A percentile compares a stretch with the other conserved stretches of the same genome.
phyloP scores from a whole-genome alignment of 805 yeast species.

The Candida golubevii region DNA sequence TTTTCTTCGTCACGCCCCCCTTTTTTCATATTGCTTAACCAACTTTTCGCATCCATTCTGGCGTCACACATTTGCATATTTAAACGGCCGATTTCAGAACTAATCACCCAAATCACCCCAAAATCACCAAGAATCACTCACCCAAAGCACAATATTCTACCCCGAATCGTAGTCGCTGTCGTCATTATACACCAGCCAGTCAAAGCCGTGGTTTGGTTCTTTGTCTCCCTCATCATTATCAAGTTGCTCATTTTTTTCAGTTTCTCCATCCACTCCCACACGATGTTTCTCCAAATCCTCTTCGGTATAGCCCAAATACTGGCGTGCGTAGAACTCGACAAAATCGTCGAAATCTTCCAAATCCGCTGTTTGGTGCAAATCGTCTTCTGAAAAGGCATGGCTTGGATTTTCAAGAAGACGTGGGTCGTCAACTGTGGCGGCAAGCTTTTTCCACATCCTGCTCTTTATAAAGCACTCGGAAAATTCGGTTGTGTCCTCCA shows the following conservation, averaged over 20 bases:
- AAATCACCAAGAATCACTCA: too few relatives aligned
- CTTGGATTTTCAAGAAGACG: background rate
- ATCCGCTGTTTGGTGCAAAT: slow-evolving; percentile 4
- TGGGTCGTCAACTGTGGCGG: background rate
- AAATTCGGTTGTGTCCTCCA: slow-evolving; percentile 5
- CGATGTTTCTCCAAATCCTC: slow-evolving; percentile 9
- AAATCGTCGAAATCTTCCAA: slow-evolving; percentile 14
- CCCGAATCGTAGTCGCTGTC: slow-evolving; percentile 10
- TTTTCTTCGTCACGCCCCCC: too few relatives aligned
- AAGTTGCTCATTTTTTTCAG: too few relatives aligned
- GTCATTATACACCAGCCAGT: slow-evolving; percentile 13
- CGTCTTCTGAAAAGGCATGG: slow-evolving; percentile 3
- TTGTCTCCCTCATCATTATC: slow-evolving; percentile 1
- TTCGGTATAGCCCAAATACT: slow-evolving; percentile 7
- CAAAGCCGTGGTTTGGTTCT: background rate
- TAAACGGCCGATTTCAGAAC: too few relatives aligned
- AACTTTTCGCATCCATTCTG: too few relatives aligned
- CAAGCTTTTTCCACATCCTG: background rate
- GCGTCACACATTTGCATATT: too few relatives aligned
- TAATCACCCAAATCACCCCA: too few relatives aligned
- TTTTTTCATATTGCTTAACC: too few relatives aligned
- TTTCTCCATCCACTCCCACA: background rate
- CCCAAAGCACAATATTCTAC: background rate
- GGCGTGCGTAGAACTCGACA: slow-evolving; percentile 13
- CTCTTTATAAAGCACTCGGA: background rate